Evolutionary conservation across 116 monocot genomes (phyloP).

Genomic region (Iris pallida): DNA sequence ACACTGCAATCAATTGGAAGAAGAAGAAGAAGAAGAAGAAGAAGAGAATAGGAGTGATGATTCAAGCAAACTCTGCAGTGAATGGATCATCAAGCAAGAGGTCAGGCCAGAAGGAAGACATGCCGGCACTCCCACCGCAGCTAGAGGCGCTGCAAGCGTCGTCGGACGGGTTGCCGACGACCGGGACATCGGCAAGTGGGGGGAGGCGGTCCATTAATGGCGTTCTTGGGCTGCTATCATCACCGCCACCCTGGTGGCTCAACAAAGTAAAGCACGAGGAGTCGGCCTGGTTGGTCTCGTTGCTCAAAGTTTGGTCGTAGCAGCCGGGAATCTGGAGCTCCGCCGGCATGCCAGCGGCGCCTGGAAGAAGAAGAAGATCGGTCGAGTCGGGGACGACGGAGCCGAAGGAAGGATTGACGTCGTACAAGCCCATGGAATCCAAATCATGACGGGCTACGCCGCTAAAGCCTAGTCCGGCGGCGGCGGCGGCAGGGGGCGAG

Average conservation of each 20-base stretch:
- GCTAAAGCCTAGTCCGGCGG: too few relatives aligned
- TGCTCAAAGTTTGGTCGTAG: slow-evolving; percentile 21
- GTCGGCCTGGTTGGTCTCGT: slow-evolving; percentile 19
- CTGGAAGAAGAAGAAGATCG: neutral
- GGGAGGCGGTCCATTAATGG: slow-evolving; percentile 27
- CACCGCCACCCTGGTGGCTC: neutral
- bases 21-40: neutral
- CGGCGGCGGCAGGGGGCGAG: slow-evolving; percentile 6
- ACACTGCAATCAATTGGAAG: slow-evolving; percentile 6
- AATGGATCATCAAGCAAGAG: slow-evolving; percentile 46
- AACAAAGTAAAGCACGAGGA: slow-evolving; percentile 8
- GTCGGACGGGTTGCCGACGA: neutral
- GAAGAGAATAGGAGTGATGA: neutral
- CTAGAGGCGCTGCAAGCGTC: slow-evolving; percentile 34
- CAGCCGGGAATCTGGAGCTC: slow-evolving; percentile 24
- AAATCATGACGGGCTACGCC: neutral
- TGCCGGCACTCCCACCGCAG: slow-evolving; percentile 17
- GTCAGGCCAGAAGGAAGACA: slow-evolving; percentile 44
- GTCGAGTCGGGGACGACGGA: neutral
- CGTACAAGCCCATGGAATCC: slow-evolving; percentile 17
- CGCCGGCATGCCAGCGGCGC: neutral
- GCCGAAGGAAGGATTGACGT: slow-evolving; percentile 12
- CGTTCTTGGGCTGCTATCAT: slow-evolving; percentile 13
- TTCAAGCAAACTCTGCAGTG: slow-evolving; percentile 32
- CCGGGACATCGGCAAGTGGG: slow-evolving; percentile 39